Percentiles rank a stretch among this genome's conserved stretches.
These are phyloP conservation scores for Globisporangium nagaii DNA, from an alignment of 352 stramenopile species.

Conservation along the genomic window DNA sequence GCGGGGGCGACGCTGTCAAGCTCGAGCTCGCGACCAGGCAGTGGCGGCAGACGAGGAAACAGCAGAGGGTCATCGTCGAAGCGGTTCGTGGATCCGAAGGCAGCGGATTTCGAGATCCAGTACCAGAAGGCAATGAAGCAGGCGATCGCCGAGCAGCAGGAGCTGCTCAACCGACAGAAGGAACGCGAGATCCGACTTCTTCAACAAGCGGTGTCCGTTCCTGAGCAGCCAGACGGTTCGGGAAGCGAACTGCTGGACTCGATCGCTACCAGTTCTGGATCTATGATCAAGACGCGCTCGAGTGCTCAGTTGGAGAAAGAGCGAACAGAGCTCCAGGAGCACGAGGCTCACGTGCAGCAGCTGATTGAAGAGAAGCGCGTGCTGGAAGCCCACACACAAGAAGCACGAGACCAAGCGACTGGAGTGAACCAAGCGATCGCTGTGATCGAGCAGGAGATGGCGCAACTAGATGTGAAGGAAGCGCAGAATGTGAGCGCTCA, in stretches of 20 bases:
- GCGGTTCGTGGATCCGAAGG: conserved; percentile 15
- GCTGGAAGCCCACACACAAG: conserved; percentile 26
- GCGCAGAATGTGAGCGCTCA: conserved; percentile 20
- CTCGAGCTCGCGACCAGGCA: background rate
- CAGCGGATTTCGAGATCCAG: conserved; percentile 49
- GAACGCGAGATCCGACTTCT: conserved; percentile 46
- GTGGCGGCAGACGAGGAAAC: background rate
- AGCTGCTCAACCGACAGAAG: conserved; percentile 28
- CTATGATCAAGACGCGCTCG: background rate
- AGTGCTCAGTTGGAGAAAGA: conserved; percentile 5
- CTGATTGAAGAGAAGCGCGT: conserved; percentile 44
- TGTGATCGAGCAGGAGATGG: conserved; percentile 33
- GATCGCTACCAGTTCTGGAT: background rate
- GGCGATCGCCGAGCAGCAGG: conserved; percentile 42
- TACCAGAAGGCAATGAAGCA: conserved; percentile 54
- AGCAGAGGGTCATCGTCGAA: background rate
- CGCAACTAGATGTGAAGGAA: conserved; percentile 28
- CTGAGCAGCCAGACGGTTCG: conserved; percentile 10
- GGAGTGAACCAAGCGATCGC: conserved; percentile 25
- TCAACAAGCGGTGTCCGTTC: conserved; percentile 38
- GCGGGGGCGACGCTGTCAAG: conserved; percentile 1
- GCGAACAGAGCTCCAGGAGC: conserved; percentile 20
- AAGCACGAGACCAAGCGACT: conserved; percentile 16
- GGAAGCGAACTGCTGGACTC: background rate
- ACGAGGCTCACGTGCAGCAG: conserved; percentile 26